A percentile compares a stretch with the other conserved stretches of the same genome.
Conservation (phyloP, 2,329 filamentous ascomycete species). For the Colletotrichum incanum region DNA sequence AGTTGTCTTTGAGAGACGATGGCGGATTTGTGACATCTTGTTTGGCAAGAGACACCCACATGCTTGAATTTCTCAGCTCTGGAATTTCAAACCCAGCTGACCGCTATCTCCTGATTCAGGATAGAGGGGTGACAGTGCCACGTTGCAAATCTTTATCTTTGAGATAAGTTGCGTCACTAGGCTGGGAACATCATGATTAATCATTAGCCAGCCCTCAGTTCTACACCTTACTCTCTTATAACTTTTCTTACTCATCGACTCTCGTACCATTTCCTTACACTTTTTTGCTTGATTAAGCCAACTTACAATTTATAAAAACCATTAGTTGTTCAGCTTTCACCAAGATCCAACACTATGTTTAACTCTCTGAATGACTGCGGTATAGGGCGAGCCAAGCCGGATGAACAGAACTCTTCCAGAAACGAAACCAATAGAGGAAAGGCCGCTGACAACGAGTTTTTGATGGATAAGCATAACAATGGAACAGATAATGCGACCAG, state of each 20-base stretch:
- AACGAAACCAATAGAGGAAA: not conserved
- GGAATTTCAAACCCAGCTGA: not conserved
- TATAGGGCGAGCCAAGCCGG: not conserved
- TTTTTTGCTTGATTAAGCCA: too few relatives aligned
- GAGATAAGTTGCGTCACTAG: not conserved
- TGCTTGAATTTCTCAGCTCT: too few relatives aligned
- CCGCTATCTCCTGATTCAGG: not conserved
- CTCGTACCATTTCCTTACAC: too few relatives aligned
- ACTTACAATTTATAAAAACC: too few relatives aligned
- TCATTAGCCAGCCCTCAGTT: not conserved
- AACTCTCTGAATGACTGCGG: not conserved
- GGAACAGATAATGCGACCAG: not conserved
- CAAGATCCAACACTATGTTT: not conserved
- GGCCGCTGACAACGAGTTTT: not conserved
- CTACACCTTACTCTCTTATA: not conserved
- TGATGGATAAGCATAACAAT: slow-evolving; percentile 7
- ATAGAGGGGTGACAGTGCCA: not conserved
- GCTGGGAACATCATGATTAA: too few relatives aligned
- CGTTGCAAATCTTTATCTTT: too few relatives aligned
- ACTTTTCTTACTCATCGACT: rapidly evolving
- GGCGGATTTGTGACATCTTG: too few relatives aligned
- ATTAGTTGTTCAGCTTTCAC: not conserved
- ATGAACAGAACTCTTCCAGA: not conserved
- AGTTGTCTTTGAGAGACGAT: not conserved
- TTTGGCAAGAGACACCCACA: not conserved